These are phyloP conservation scores for Raddia guianensis DNA, from an alignment of 176 grass and related monocot species.

Conservation along the genomic window DNA sequence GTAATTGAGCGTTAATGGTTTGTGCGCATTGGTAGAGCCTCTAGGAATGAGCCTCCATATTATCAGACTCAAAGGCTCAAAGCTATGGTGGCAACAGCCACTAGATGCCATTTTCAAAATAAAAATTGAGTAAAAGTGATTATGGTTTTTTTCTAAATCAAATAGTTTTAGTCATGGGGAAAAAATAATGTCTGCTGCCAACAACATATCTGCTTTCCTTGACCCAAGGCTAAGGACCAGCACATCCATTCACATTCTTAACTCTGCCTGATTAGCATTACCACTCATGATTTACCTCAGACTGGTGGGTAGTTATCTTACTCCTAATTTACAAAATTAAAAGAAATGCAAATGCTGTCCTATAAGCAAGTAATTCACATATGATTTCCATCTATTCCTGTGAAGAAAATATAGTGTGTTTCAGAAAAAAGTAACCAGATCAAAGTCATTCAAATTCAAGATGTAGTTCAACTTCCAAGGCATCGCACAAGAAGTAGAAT, in stretches of 20 bases:
- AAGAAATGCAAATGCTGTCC: slow-evolving; percentile 1
- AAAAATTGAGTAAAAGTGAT: not conserved
- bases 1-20: not conserved
- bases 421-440: slow-evolving; percentile 20
- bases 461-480: slow-evolving; percentile 34
- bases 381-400: slow-evolving; percentile 18
- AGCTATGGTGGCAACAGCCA: not conserved
- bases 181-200: not conserved
- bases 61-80: not conserved
- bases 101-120: not conserved
- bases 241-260: not conserved
- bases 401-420: slow-evolving; percentile 1
- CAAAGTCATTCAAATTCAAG: not conserved
- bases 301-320: not conserved
- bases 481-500: slow-evolving; percentile 28
- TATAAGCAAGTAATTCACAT: slow-evolving; percentile 26
- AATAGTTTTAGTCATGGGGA: not conserved
- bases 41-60: not conserved
- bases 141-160: not conserved
- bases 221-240: not conserved
- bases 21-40: not conserved
- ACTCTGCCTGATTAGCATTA: not conserved
- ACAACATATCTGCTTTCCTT: not conserved
- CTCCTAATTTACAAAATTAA: slow-evolving; percentile 17
- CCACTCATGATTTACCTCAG: not conserved